These are phyloP conservation scores for Microsporum ferrugineum DNA, from an alignment of 2,329 filamentous ascomycete genomes.

Conservation along the genomic window DNA sequence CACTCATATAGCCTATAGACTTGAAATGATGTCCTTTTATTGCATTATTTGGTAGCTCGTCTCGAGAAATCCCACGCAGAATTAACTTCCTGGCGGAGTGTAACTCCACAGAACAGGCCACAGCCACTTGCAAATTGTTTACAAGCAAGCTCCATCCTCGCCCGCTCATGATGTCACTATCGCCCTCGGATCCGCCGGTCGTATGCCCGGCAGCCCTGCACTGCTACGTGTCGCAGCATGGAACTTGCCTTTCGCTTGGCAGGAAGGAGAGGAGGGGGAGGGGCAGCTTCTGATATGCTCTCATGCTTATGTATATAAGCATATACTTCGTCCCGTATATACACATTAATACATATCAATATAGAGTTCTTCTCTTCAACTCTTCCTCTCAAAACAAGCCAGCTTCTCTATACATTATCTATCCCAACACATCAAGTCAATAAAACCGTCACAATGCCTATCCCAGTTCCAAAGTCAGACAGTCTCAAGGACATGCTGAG, in stretches of 20 bases:
- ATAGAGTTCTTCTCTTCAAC: neutral
- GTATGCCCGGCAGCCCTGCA: neutral
- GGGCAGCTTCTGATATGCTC: neutral
- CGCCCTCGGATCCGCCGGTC: neutral
- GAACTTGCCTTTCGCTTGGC: neutral
- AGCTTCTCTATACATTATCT: neutral
- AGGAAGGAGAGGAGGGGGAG: neutral
- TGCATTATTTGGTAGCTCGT: neutral
- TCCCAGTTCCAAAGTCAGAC: slow-evolving; percentile 13
- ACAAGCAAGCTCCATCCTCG: neutral
- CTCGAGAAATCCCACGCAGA: neutral
- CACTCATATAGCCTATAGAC: neutral
- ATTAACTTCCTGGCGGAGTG: neutral
- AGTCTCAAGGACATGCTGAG: slow-evolving; percentile 25
- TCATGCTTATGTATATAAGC: neutral
- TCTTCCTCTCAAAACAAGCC: neutral
- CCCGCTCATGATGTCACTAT: neutral
- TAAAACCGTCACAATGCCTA: slow-evolving; percentile 16
- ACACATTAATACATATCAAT: neutral
- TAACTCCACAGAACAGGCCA: neutral
- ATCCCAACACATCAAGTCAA: neutral
- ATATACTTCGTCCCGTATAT: no score
- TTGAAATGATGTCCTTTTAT: neutral
- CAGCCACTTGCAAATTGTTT: neutral
- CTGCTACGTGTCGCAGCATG: neutral